A percentile compares a stretch with the other conserved stretches of the same genome.
phyloP scores from a whole-genome alignment of 306 rosid species.

The Rosa chinensis region DNA sequence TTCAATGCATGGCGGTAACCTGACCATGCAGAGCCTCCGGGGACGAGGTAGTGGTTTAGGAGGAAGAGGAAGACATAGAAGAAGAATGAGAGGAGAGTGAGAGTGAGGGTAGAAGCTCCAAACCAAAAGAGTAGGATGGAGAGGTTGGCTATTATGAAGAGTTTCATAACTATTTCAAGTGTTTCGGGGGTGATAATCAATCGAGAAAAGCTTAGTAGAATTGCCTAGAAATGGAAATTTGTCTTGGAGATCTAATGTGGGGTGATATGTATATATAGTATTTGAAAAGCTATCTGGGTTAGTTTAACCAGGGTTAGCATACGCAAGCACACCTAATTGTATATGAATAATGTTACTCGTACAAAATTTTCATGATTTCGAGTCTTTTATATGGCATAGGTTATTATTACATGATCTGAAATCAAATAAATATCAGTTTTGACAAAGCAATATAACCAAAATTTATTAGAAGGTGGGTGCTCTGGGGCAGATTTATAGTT shows the following conservation, averaged over 20 bases:
- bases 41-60: conserved; percentile 52
- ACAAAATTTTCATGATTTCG: background rate
- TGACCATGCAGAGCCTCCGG: conserved; percentile 93
- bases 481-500: background rate
- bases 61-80: conserved; percentile 35
- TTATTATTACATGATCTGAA: background rate
- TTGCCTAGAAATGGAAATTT: conserved; percentile 37
- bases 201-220: conserved; percentile 6
- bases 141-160: conserved; percentile 21
- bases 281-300: conserved; percentile 25
- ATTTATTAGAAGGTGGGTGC: background rate
- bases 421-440: background rate
- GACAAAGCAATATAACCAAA: background rate
- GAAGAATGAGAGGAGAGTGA: conserved; percentile 16
- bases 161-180: conserved; percentile 37
- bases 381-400: background rate
- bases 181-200: background rate
- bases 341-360: background rate
- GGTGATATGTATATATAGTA: conserved; percentile 42
- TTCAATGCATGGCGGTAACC: conserved; percentile 2
- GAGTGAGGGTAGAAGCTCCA: conserved; percentile 29
- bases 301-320: conserved; percentile 30
- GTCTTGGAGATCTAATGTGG: conserved; percentile 32
- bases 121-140: conserved; percentile 27
- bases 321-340: background rate